Conservation (phyloP, 331 rosid species). For the Ulmus americana region DNA sequence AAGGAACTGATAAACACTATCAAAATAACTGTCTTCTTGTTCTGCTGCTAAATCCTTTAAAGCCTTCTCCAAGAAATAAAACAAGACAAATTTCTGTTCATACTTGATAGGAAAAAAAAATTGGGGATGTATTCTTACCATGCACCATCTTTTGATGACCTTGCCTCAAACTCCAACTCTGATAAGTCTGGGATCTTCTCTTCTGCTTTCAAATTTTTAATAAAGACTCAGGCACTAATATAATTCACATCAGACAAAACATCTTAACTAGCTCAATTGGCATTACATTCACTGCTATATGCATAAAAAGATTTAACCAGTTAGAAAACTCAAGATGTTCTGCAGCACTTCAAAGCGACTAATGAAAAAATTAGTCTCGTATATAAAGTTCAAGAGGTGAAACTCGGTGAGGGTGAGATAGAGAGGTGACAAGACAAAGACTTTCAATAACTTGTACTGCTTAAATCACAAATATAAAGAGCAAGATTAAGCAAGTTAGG, state of each 20-base stretch:
- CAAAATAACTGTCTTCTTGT: neutral
- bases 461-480: neutral
- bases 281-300: neutral
- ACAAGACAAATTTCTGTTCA: no score
- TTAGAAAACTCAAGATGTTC: neutral
- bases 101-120: neutral
- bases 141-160: constrained; percentile 85
- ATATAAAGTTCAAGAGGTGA: no score
- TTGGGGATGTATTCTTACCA: constrained; percentile 44
- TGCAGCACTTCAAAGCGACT: neutral
- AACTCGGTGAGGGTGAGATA: no score
- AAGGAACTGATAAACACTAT: neutral
- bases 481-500: neutral
- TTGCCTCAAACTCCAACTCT: constrained; percentile 83
- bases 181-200: constrained; percentile 40
- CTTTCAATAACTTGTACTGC: neutral
- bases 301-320: neutral
- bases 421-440: no score
- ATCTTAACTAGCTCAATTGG: neutral
- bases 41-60: neutral
- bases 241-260: neutral
- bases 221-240: neutral
- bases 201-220: constrained; percentile 28
- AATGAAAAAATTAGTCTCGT: neutral
- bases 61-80: neutral